A percentile compares a stretch with the other conserved stretches of the same genome.
These are phyloP conservation scores for Sclerotinia trifoliorum DNA, from an alignment of 2,329 filamentous ascomycete species.

Conservation along the genomic window DNA sequence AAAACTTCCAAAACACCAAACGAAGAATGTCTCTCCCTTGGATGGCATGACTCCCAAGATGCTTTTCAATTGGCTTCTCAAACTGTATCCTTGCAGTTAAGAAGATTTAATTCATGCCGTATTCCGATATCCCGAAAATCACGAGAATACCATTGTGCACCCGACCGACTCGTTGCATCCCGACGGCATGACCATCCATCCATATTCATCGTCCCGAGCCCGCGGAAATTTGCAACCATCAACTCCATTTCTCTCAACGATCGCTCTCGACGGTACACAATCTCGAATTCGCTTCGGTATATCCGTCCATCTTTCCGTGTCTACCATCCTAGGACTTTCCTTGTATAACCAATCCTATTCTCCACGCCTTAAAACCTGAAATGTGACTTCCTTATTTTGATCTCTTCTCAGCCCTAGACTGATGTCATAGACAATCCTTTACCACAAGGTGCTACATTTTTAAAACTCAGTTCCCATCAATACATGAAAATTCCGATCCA, in stretches of 20 bases:
- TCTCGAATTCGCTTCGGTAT: not conserved
- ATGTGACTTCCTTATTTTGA: not conserved
- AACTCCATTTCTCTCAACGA: not conserved
- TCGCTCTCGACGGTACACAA: not conserved
- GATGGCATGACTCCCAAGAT: not conserved
- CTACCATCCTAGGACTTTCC: not conserved
- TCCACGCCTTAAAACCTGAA: not conserved
- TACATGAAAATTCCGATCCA: not conserved
- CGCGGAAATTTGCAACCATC: not conserved
- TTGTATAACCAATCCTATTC: not conserved
- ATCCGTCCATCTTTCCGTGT: not conserved
- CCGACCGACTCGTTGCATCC: not conserved
- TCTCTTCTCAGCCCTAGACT: not conserved
- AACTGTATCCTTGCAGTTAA: not conserved
- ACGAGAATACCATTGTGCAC: not conserved
- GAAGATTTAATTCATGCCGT: not conserved
- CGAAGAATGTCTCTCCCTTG: not conserved
- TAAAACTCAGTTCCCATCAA: not conserved
- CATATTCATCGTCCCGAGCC: not conserved
- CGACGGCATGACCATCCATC: not conserved
- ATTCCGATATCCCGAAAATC: not conserved
- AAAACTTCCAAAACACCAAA: not conserved
- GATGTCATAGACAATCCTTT: not conserved
- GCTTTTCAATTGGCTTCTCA: not conserved
- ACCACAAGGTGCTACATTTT: not conserved